Evolutionary conservation across 2,329 filamentous ascomycete genomes (phyloP).

Genomic region (Ascochyta rabiei): DNA sequence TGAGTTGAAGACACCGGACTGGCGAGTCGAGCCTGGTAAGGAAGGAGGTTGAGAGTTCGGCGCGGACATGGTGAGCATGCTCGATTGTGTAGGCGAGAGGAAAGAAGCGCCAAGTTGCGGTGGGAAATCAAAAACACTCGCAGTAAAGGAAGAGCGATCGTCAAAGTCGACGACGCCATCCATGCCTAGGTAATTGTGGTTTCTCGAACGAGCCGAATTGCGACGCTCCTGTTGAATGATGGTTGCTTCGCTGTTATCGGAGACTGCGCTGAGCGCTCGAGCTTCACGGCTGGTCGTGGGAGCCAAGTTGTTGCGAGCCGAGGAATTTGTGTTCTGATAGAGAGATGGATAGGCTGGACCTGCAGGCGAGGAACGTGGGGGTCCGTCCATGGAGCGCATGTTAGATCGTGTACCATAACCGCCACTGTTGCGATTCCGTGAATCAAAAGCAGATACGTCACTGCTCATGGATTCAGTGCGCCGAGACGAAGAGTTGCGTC

Average conservation of each 20-base stretch:
- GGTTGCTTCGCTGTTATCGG: conserved; percentile 39
- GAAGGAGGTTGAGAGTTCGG: conserved; percentile 31
- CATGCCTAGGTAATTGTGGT: conserved; percentile 31
- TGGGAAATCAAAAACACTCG: conserved; percentile 31
- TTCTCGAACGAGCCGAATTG: conserved; percentile 28
- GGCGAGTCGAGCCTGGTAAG: conserved; percentile 54
- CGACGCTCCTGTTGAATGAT: conserved; percentile 31
- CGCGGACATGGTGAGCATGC: conserved; percentile 25
- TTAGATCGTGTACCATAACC: conserved; percentile 58
- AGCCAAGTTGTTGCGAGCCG: conserved; percentile 25
- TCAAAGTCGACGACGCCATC: conserved; percentile 38
- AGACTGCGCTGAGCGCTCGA: conserved; percentile 33
- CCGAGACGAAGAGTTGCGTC: conserved; percentile 52
- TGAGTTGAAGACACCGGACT: conserved; percentile 83
- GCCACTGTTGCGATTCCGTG: conserved; percentile 65
- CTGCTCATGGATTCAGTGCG: conserved; percentile 52
- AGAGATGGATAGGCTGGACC: conserved; percentile 32
- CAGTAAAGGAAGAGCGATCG: conserved; percentile 23
- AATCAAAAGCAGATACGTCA: conserved; percentile 42
- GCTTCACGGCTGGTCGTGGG: conserved; percentile 30
- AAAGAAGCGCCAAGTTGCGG: conserved; percentile 38
- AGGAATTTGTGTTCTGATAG: conserved; percentile 22
- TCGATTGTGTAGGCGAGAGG: conserved; percentile 29
- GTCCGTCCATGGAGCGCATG: conserved; percentile 35
- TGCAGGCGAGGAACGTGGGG: conserved; percentile 37